Evolutionary conservation across 768 basidiomycete genomes (phyloP).

Genomic region (Gyrodon lividus): DNA sequence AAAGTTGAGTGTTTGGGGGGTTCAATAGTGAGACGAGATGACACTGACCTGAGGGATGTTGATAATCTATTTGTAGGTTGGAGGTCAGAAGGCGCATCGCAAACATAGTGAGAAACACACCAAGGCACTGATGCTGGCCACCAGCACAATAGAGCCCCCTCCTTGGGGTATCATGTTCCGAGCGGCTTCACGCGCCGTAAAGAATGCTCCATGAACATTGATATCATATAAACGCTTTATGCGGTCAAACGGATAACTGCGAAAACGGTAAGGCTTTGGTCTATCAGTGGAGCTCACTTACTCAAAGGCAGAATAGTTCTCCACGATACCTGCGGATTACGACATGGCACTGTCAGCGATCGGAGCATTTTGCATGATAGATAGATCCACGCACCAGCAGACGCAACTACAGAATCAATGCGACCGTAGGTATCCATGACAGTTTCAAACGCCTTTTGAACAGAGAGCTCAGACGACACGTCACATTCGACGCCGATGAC

Average conservation of each 20-base stretch:
- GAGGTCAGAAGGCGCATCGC: slow-evolving; percentile 5
- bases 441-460: slow-evolving; percentile 67
- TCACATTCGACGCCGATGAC: slow-evolving; percentile 83
- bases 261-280: slow-evolving; percentile 9
- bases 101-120: slow-evolving; percentile 43
- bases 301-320: slow-evolving; percentile 88
- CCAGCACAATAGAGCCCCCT: slow-evolving; percentile 78
- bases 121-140: slow-evolving; percentile 89
- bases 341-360: background rate
- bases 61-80: slow-evolving; percentile 56
- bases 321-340: slow-evolving; percentile 62
- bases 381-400: slow-evolving; percentile 61
- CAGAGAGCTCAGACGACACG: slow-evolving; percentile 78
- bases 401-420: slow-evolving; percentile 83
- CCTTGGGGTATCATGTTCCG: slow-evolving; percentile 84
- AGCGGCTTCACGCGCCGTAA: slow-evolving; percentile 95
- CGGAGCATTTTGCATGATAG: slow-evolving; percentile 10
- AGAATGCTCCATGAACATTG: slow-evolving; percentile 93
- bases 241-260: slow-evolving; percentile 82
- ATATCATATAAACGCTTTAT: slow-evolving; percentile 84
- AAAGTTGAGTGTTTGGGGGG: background rate
- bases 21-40: background rate
- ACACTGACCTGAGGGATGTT: slow-evolving; percentile 85
- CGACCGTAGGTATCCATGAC: slow-evolving; percentile 66
- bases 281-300: slow-evolving; percentile 37